Evolutionary conservation across 2,329 filamentous ascomycete species (phyloP).

Genomic region (Fusarium gaditjirri): DNA sequence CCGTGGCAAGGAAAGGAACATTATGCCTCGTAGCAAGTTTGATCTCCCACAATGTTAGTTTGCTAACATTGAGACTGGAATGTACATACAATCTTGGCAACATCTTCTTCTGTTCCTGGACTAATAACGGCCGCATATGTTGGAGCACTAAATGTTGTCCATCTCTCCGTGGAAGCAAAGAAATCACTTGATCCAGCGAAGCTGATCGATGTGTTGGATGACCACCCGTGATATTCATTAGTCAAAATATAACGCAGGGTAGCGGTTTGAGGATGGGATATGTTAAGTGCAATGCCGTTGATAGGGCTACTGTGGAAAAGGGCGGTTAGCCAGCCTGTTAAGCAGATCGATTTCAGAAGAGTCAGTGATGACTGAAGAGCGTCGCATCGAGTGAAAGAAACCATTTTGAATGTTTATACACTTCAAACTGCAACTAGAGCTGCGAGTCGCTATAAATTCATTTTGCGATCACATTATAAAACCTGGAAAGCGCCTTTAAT

Average conservation of each 20-base stretch:
- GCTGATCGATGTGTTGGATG: neutral
- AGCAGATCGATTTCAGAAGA: neutral
- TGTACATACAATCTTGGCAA: fast-evolving
- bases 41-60: fast-evolving
- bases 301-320: neutral
- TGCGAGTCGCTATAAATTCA: fast-evolving
- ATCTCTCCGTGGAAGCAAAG: neutral
- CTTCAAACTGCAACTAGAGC: fast-evolving
- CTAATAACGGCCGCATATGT: neutral
- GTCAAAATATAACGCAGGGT: neutral
- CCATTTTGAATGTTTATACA: neutral
- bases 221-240: neutral
- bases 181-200: neutral
- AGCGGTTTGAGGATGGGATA: fast-evolving
- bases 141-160: neutral
- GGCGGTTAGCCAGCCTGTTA: fast-evolving
- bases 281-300: neutral
- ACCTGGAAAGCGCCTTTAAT: fast-evolving
- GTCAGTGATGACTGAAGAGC: neutral
- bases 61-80: fast-evolving
- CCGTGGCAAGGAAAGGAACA: neutral
- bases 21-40: neutral
- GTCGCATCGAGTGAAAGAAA: fast-evolving
- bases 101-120: neutral
- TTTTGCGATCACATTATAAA: neutral